Base-by-base conservation (phyloP, 2,329 filamentous ascomycete genomes). In the Cylindrodendrum hubeiense region DNA sequence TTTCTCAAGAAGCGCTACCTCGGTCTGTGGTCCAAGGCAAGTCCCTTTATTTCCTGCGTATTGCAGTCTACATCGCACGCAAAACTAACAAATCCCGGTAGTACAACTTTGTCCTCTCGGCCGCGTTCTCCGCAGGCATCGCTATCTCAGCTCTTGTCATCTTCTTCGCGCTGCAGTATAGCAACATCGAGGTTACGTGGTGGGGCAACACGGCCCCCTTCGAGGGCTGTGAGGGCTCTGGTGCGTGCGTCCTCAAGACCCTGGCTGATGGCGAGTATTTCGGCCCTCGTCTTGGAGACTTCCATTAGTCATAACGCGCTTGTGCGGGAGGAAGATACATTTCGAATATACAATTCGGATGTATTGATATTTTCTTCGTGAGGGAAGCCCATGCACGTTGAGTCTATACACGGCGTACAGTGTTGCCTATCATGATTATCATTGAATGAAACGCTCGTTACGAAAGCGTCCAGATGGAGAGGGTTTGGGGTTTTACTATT, bases 31-130 rank as follows among this genome's bases (percentile, higher is more conserved):
- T 80, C 82, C 61, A 85, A 85, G 72, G 77, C 74, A 67, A 34
- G 71, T 65, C 6, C 10, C 21, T 3, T 0, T 9, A 1, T 2
- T 9, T 3, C 4, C 19, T n/a, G 3, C 10, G 5, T 4, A 26
- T 12, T 13, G 1, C 17, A 15, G 17, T 39, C 17, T 22, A 7
- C 7, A 22, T 33, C 4, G 22, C 4, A 13, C 4, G 6, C 21
- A 22, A 10, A 24, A 30, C 70, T 75, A 53, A 76, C 62, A 5
- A 9, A 41, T 2, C 8, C 70, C 60, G 77, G 76, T 60, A 82
- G 78, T 79, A 80, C 71, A 80, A 85, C 71, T 86, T 83, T 61
- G 83, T 85, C 21, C 76, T 85, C 3, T 84, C 84, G 1, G 82
- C 84, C 0, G 78, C 83, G 1, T 81, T 85, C 58, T 82, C 79